Evolutionary conservation across 2,329 filamentous ascomycete species (phyloP).

Genomic region (Alternaria dauci): DNA sequence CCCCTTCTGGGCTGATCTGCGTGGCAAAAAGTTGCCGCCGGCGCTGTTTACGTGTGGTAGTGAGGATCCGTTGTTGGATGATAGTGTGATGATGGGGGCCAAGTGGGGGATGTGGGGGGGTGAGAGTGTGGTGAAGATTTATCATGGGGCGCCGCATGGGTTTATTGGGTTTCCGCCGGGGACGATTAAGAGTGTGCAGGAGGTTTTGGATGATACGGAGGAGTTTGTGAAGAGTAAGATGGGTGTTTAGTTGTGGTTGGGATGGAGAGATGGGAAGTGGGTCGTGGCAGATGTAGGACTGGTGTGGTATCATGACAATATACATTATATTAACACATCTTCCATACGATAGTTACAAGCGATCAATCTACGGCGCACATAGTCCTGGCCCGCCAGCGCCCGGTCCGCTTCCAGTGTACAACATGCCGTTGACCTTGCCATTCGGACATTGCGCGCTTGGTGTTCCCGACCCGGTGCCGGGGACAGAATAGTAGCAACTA

Average conservation of each 20-base stretch:
- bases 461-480: no score
- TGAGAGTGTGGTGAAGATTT: slow-evolving; percentile 62
- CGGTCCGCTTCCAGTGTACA: no score
- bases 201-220: slow-evolving; percentile 52
- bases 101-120: slow-evolving; percentile 64
- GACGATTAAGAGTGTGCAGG: slow-evolving; percentile 47
- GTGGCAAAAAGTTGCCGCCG: slow-evolving; percentile 55
- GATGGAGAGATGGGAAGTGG: no score
- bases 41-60: slow-evolving; percentile 65
- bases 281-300: no score
- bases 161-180: slow-evolving; percentile 57
- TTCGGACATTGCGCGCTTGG: no score
- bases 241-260: not conserved
- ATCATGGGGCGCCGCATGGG: slow-evolving; percentile 63
- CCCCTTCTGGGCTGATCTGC: slow-evolving; percentile 59
- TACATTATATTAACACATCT: no score
- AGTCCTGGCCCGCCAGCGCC: no score
- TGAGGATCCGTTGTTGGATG: slow-evolving; percentile 62
- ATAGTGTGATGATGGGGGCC: slow-evolving; percentile 61
- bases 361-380: no score
- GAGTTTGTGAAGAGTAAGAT: slow-evolving; percentile 50
- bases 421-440: no score
- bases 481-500: no score
- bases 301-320: no score
- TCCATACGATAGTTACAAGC: no score